These are phyloP conservation scores for Penicillium cinerascens DNA, from an alignment of 495 filamentous ascomycete species.

Conservation along the genomic window DNA sequence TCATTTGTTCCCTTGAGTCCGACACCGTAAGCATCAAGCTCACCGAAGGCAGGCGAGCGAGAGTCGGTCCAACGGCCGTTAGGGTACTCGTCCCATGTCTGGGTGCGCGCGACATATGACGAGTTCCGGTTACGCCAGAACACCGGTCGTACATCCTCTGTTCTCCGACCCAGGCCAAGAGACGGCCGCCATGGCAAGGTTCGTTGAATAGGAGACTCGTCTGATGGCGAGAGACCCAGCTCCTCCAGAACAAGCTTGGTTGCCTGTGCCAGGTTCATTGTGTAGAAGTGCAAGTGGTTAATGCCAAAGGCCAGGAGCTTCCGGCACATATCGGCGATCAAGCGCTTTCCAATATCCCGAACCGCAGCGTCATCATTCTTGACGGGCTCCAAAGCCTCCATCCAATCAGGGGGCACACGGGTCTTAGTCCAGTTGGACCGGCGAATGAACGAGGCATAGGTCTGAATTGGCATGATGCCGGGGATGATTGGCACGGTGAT, in stretches of 20 bases:
- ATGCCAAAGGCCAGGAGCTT: slow-evolving; percentile 78
- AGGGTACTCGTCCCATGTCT: slow-evolving; percentile 99
- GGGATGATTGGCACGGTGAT: slow-evolving; percentile 91
- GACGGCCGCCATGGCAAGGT: slow-evolving; percentile 93
- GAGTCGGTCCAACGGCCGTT: slow-evolving; percentile 99
- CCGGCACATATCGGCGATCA: slow-evolving; percentile 91
- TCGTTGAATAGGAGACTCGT: slow-evolving; percentile 71
- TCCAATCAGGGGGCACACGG: slow-evolving; percentile 77
- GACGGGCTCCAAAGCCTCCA: slow-evolving; percentile 77
- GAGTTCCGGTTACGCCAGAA: slow-evolving; percentile 98
- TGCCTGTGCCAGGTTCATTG: slow-evolving; percentile 96
- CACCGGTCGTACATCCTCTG: slow-evolving; percentile 95
- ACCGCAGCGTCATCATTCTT: slow-evolving; percentile 96
- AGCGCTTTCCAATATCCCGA: slow-evolving; percentile 78
- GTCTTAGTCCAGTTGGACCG: slow-evolving; percentile 86
- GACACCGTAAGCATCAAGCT: slow-evolving; percentile 93
- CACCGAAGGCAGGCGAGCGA: slow-evolving; percentile 93
- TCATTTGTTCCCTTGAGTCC: slow-evolving; percentile 96
- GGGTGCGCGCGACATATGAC: slow-evolving; percentile 90
- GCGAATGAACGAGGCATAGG: slow-evolving; percentile 85
- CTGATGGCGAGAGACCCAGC: slow-evolving; percentile 72
- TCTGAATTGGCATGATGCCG: slow-evolving; percentile 98
- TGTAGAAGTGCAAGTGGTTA: slow-evolving; percentile 94
- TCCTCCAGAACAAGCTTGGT: slow-evolving; percentile 93
- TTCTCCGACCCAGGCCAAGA: slow-evolving; percentile 78